Conservation (phyloP, 768 basidiomycete species). For the Leucosporidium scottii region DNA sequence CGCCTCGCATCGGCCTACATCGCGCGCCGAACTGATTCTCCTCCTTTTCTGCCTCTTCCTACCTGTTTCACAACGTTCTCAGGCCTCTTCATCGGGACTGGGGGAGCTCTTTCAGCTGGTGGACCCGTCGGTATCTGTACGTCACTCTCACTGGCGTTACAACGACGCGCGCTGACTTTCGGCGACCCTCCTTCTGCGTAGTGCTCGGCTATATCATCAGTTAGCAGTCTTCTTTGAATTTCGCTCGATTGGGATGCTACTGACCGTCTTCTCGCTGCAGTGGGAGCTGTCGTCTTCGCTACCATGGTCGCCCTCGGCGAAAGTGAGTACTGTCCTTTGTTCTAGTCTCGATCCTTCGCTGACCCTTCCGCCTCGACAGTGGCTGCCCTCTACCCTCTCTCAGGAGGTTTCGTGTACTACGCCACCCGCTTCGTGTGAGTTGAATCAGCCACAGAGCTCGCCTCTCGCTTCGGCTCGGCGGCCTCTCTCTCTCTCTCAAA, state of each 20-base stretch:
- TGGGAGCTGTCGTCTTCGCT: constrained; percentile 28
- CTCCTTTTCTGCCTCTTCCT: too few species aligned
- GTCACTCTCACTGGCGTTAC: neutral
- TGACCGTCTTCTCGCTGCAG: neutral
- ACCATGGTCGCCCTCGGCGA: constrained; percentile 41
- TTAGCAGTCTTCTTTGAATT: constrained; percentile 41
- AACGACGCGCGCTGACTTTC: neutral
- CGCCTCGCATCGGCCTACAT: too few species aligned
- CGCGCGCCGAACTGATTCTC: too few species aligned
- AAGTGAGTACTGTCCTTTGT: neutral
- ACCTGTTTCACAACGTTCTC: too few species aligned
- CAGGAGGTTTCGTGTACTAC: constrained; percentile 47
- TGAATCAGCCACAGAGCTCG: neutral
- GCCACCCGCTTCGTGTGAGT: constrained; percentile 42
- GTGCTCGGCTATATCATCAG: constrained; percentile 50
- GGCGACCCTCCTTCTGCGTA: neutral
- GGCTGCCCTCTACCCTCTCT: constrained; percentile 42
- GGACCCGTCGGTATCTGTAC: constrained; percentile 7
- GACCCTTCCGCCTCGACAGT: constrained; percentile 20
- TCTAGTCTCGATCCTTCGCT: constrained; percentile 20
- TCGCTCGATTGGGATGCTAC: neutral
- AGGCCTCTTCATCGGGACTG: constrained; percentile 1
- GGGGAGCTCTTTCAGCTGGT: neutral
- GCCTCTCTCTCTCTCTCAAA: neutral
- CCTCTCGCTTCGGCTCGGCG: neutral